A percentile compares a stretch with the other conserved stretches of the same genome.
These are phyloP conservation scores for Nepenthes mirabilis DNA, from an alignment of 148 eudicot species.

Conservation along the genomic window DNA sequence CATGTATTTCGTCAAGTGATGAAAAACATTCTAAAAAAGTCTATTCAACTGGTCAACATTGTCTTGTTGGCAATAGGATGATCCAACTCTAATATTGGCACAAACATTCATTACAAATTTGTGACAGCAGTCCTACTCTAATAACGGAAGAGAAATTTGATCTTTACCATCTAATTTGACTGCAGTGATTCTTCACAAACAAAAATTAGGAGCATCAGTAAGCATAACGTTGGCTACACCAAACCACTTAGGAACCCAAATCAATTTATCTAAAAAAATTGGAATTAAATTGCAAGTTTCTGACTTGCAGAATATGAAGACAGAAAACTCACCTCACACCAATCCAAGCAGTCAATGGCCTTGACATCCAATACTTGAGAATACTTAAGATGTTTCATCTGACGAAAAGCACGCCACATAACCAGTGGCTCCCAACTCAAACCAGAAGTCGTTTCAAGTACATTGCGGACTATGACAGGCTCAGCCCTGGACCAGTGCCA, in stretches of 20 bases:
- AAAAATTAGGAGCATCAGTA: too few species aligned
- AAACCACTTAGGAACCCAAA: too few species aligned
- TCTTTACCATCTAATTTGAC: too few species aligned
- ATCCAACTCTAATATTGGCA: too few species aligned
- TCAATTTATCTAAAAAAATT: background rate
- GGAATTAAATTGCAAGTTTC: background rate
- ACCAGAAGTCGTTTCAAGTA: slow-evolving; percentile 40
- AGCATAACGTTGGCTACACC: too few species aligned
- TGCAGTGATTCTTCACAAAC: too few species aligned
- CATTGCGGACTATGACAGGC: slow-evolving; percentile 39
- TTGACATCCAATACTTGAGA: slow-evolving; percentile 18
- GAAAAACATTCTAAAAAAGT: too few species aligned
- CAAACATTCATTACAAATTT: too few species aligned
- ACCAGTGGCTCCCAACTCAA: slow-evolving; percentile 72
- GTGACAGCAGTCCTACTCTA: too few species aligned
- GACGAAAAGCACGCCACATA: slow-evolving; percentile 69
- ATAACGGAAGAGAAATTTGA: background rate
- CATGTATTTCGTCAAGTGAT: too few species aligned
- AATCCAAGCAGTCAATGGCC: slow-evolving; percentile 48
- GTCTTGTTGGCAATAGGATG: too few species aligned
- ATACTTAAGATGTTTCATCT: slow-evolving; percentile 17
- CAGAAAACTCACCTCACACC: slow-evolving; percentile 43
- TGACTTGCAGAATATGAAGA: background rate
- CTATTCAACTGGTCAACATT: too few species aligned
- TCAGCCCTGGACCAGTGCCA: slow-evolving; percentile 52